Percentiles rank a stretch among this genome's conserved stretches.
These are phyloP conservation scores for Phytomonas francai DNA, from an alignment of 208 protist species.

Conservation along the genomic window DNA sequence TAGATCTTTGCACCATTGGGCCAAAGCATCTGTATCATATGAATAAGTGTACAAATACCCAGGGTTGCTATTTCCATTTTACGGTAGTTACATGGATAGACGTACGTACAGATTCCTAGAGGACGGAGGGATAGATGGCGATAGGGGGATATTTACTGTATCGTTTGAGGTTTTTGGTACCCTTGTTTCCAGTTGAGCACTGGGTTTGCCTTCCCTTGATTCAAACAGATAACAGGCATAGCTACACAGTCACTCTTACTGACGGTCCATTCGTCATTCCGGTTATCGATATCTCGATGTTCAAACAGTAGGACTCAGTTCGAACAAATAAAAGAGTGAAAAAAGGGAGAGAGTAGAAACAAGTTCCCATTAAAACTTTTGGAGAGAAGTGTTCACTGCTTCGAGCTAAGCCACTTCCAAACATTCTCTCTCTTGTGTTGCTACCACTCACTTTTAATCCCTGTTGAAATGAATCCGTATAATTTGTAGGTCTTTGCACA, in stretches of 20 bases:
- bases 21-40: background rate
- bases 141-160: background rate
- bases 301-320: background rate
- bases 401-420: background rate
- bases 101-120: background rate
- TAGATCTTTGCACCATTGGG: background rate
- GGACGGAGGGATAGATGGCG: background rate
- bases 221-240: background rate
- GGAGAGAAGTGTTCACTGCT: background rate
- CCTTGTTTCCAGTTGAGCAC: background rate
- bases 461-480: background rate
- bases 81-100: background rate
- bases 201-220: background rate
- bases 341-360: background rate
- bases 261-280: background rate
- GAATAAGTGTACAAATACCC: background rate
- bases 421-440: constrained; percentile 6
- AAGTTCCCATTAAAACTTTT: background rate
- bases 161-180: background rate
- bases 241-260: background rate
- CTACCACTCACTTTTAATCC: background rate
- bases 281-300: background rate
- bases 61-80: background rate
- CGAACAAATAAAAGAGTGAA: background rate
- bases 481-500: background rate